phyloP scores from a whole-genome alignment of 1,139 yeast species.

The Scheffersomyces segobiensis region DNA sequence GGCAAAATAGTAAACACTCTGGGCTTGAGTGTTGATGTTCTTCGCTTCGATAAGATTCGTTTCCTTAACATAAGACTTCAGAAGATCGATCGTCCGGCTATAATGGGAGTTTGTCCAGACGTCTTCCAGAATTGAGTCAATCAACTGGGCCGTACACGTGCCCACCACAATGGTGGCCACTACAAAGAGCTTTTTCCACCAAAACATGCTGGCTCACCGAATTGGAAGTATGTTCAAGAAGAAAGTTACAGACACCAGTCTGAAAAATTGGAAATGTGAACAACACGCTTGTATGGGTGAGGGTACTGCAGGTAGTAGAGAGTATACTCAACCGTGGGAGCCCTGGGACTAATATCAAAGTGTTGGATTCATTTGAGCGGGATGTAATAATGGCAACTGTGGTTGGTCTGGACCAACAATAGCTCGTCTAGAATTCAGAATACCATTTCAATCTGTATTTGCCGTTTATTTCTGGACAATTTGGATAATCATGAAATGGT shows the following conservation, averaged over 20 bases:
- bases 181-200: neutral
- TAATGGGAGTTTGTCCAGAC: constrained; percentile 51
- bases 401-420: neutral
- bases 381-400: neutral
- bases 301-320: neutral
- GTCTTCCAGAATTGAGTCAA: constrained; percentile 6
- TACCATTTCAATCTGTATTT: neutral
- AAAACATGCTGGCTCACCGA: constrained; percentile 1
- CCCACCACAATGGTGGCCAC: constrained; percentile 1
- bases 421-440: neutral
- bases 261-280: neutral
- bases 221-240: neutral
- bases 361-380: neutral
- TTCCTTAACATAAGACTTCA: constrained; percentile 69
- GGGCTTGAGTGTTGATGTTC: constrained; percentile 60
- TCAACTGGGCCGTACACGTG: constrained; percentile 5
- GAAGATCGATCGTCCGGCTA: constrained; percentile 58
- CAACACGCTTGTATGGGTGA: neutral
- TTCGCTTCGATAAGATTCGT: constrained; percentile 53
- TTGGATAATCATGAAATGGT: neutral
- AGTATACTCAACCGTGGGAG: neutral
- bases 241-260: neutral
- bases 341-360: neutral
- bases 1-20: constrained; percentile 55
- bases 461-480: neutral